These are phyloP conservation scores for Hypsizygus marmoreus DNA, from an alignment of 768 basidiomycete genomes.

Conservation along the genomic window DNA sequence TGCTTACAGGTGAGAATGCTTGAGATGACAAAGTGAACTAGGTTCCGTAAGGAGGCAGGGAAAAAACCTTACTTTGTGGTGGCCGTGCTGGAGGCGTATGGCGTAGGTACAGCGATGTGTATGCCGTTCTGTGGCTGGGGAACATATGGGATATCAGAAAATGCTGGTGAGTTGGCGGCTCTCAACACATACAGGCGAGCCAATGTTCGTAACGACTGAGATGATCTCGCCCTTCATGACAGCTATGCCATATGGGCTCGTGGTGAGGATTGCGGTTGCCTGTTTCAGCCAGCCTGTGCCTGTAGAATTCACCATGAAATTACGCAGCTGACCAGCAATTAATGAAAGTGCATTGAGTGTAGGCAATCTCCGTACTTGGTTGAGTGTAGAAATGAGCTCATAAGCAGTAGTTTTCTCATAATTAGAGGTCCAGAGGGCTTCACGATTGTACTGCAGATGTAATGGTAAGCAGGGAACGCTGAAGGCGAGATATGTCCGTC, in stretches of 20 bases:
- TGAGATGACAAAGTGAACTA: slow-evolving; percentile 2
- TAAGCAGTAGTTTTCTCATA: slow-evolving; percentile 63
- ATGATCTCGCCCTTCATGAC: slow-evolving; percentile 66
- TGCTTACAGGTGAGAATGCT: slow-evolving; percentile 69
- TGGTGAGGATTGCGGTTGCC: slow-evolving; percentile 51
- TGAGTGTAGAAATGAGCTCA: slow-evolving; percentile 59
- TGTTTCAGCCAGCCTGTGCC: slow-evolving; percentile 58
- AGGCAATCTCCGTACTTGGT: slow-evolving; percentile 41
- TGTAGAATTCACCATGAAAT: slow-evolving; percentile 56
- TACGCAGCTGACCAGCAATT: slow-evolving; percentile 52
- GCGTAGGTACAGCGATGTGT: slow-evolving; percentile 57
- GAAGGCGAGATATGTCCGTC: slow-evolving; percentile 19
- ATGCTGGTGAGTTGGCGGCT: not conserved
- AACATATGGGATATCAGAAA: not conserved
- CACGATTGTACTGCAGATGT: slow-evolving; percentile 62
- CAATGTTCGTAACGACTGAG: slow-evolving; percentile 69
- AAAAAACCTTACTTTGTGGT: slow-evolving; percentile 53
- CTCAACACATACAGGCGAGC: slow-evolving; percentile 59
- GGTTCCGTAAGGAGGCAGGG: not conserved
- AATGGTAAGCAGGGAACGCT: not conserved
- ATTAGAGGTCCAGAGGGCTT: slow-evolving; percentile 70
- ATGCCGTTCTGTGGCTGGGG: slow-evolving; percentile 57
- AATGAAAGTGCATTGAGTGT: not conserved
- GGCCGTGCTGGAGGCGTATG: slow-evolving; percentile 48
- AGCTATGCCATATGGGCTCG: slow-evolving; percentile 54